Evolutionary conservation across 2,329 filamentous ascomycete genomes (phyloP).

Genomic region (Aspergillus tamarii): DNA sequence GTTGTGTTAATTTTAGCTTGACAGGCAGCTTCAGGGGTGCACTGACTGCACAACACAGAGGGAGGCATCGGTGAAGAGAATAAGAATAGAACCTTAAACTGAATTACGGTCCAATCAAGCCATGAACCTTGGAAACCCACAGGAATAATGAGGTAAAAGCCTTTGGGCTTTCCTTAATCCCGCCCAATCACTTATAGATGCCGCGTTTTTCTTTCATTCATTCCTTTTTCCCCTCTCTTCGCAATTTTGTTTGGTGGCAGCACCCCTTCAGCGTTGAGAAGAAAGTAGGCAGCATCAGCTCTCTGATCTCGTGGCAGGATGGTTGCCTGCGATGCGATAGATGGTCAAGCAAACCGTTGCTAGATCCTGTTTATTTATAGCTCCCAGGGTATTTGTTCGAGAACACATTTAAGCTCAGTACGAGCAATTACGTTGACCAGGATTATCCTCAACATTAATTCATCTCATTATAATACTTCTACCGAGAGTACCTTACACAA

Average conservation of each 20-base stretch:
- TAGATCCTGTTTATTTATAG: background rate
- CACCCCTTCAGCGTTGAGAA: too few species aligned
- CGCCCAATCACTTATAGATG: constrained; percentile 5
- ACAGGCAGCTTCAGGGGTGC: constrained; percentile 4
- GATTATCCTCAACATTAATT: constrained; percentile 1
- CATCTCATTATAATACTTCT: background rate
- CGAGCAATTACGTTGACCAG: background rate
- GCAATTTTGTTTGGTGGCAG: background rate
- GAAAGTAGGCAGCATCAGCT: constrained; percentile 1
- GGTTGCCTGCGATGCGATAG: constrained; percentile 10
- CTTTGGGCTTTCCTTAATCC: constrained; percentile 9
- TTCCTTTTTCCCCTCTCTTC: background rate
- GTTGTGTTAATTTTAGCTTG: background rate
- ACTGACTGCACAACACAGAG: background rate
- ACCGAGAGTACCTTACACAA: background rate
- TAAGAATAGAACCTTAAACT: constrained; percentile 7
- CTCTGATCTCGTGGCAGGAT: background rate
- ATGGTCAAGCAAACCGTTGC: constrained; percentile 11
- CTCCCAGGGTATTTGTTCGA: background rate
- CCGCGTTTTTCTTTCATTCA: background rate
- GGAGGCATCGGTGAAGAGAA: constrained; percentile 13
- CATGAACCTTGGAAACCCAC: background rate
- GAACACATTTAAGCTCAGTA: background rate
- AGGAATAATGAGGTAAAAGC: constrained; percentile 2
- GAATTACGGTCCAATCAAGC: constrained; percentile 8